Evolutionary conservation across 805 yeast genomes (phyloP), one percentile per base, ranked within the genome.

Genomic region (Cyberlindnera misumaiensis): DNA sequence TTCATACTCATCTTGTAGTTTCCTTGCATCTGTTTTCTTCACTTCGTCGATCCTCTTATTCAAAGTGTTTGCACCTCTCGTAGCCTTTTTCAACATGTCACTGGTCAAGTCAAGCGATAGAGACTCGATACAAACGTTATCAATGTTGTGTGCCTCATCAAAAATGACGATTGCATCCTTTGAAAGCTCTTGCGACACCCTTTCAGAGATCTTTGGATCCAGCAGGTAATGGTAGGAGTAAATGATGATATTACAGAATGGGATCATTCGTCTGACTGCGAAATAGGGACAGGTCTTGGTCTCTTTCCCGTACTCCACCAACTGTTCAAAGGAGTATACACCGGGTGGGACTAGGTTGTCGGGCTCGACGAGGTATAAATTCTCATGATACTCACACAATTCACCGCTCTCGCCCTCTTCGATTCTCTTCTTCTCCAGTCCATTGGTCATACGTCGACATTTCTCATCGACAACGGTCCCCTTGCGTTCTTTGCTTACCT

Each of bases 71-170:
- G 96, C 95, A 47, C 97, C 97, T 47, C 80, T 72, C 1, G 95
- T 72, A 0, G 98, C 98, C 48, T 79, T 70, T 52, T 88, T 81
- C 44, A 93, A 63, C 8, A 87, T 77, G 48, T 90, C 97, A 50
- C 88, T 95, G 0, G 97, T 93, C 46, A 93, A 65, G 56, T 93
- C 97, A 35, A 93, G 71, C 5, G 96, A 86, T 30, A 93, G 62
- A 0, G 97, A 85, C 60, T 93, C 99, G 41, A 93, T 93, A 66
- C 99, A 93, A 41, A 93, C 99, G 68, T 93, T 93, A 70, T 93
- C 98, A 40, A 93, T 93, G 63, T 93, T 93, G 61, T 93, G 99
- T 34, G 98, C 98, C 65, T 93, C 99, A 64, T 93, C 99, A 57
- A 93, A 93, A 29, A 93, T 94, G 45, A 93, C 83, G 43, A 93